phyloP scores from a whole-genome alignment of 352 stramenopile genomes.

The Phytophthora megakarya region DNA sequence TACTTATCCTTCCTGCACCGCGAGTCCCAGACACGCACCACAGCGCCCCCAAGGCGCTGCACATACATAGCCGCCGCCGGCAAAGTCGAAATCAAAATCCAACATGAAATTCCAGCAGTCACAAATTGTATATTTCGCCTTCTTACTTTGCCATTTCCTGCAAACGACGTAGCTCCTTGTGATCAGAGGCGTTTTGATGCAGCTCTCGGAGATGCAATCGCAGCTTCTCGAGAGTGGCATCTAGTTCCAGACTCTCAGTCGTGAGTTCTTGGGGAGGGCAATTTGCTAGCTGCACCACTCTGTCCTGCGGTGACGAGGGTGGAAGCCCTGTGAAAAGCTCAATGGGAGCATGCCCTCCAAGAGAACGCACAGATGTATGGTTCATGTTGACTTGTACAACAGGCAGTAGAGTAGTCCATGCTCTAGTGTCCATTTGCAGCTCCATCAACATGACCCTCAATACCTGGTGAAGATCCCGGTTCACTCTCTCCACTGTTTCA shows the following conservation, averaged over 20 bases:
- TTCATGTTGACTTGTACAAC: conserved; percentile 28
- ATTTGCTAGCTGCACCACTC: not conserved
- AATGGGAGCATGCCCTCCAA: conserved; percentile 5
- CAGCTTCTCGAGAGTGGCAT: not conserved
- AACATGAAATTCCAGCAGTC: no score
- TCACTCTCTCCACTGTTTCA: conserved; percentile 23
- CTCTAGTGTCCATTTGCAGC: conserved; percentile 2
- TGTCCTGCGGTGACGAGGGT: not conserved
- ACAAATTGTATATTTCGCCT: no score
- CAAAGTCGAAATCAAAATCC: no score
- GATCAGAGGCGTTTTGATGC: no score
- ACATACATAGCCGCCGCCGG: no score
- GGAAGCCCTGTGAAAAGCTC: conserved; percentile 22
- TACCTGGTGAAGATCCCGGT: conserved; percentile 24
- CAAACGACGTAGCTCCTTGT: no score
- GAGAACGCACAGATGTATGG: conserved; percentile 10
- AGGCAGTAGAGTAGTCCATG: conserved; percentile 13
- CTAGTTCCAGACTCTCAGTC: not conserved
- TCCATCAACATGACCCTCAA: conserved; percentile 17
- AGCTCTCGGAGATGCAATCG: not conserved
- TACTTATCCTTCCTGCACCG: no score
- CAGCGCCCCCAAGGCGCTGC: no score
- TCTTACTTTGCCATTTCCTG: no score
- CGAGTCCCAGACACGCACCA: no score
- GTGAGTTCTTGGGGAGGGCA: not conserved